Percentiles rank a stretch among this genome's conserved stretches.
Evolutionary conservation across 2,329 filamentous ascomycete species (phyloP).

Genomic region (Epichloe elymi): DNA sequence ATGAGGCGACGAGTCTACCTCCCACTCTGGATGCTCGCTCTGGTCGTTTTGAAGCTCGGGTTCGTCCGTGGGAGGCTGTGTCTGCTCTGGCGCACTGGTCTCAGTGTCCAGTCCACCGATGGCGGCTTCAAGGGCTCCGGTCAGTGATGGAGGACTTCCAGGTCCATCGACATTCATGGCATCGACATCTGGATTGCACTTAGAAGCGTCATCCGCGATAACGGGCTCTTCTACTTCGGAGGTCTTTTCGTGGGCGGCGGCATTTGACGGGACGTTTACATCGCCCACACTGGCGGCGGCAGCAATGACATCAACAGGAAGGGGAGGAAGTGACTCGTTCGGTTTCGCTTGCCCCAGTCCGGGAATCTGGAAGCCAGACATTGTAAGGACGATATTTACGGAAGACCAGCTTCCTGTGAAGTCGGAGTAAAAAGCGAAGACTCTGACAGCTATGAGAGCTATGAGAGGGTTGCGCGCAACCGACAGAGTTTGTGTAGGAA

Average conservation of each 20-base stretch:
- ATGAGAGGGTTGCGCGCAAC: background rate
- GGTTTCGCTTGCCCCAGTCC: constrained; percentile 30
- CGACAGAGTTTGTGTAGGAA: no score
- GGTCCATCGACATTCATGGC: constrained; percentile 25
- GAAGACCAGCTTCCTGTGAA: background rate
- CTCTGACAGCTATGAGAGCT: no score
- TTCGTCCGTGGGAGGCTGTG: constrained; percentile 2
- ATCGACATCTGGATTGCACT: constrained; percentile 9
- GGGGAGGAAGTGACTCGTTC: constrained; percentile 27
- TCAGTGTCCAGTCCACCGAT: constrained; percentile 22
- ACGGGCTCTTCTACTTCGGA: background rate
- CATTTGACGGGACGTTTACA: constrained; percentile 4
- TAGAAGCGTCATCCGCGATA: background rate
- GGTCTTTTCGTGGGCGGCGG: background rate
- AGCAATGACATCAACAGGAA: constrained; percentile 19
- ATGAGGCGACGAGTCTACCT: constrained; percentile 65
- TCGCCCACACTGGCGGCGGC: constrained; percentile 15
- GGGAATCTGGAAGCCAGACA: constrained; percentile 31
- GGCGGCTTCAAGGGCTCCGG: constrained; percentile 30
- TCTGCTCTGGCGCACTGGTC: constrained; percentile 6
- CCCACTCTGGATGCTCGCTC: constrained; percentile 62
- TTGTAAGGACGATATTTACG: constrained; percentile 6
- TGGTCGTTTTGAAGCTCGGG: constrained; percentile 19
- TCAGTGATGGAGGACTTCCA: constrained; percentile 24
- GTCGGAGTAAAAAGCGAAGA: no score